Evolutionary conservation across 2,329 filamentous ascomycete species (phyloP), one percentile per base, ranked within the genome.

Genomic region (Grosmannia penicillata): DNA sequence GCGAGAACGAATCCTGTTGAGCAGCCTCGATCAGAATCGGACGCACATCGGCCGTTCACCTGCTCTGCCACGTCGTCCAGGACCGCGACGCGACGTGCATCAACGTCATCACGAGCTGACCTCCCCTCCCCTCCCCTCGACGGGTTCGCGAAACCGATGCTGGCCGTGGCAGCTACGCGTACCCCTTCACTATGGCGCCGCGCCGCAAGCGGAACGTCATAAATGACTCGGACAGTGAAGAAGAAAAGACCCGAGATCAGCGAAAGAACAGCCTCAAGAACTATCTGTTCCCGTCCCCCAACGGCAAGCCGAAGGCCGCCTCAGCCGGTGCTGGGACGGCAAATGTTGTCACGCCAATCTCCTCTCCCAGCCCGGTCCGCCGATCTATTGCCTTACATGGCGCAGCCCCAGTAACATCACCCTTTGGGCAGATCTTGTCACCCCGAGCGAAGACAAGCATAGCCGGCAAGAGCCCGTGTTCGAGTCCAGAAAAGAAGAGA

Each of bases 191-290:
- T 46, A 75, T 75, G 71, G 66, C 68, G 50, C 69, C 70, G 56
- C 68, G 73, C 54, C 68, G 67, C 48, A 71, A 65, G 62, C 68
- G 66, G 48, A 74, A 70, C 53, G 56, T 69, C 49, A 55, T 73
- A 43, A 60, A 65, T 45, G 62, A 62, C 32, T 67, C 68, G 38
- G 63, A 69, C 45, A 65, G 71, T 46, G 63, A 69, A 46, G 57
- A 60, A 24, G 62, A 68, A 38, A 31, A 48, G n/a, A 53, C 47
- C 38, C 49, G 49, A 10, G 50, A 55, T 32, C 48, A 59, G 38
- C 39, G 49, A 25, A 53, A 49, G 40, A 57, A 72, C 45, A 71
- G 64, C 18, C 53, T 75, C 21, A 59, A 58, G 41, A 69, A 69
- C 47, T 75, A 69, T 45, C 56, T 74, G 22, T 55, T 68, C 26